Percentiles rank a stretch among this genome's conserved stretches.
Conservation (phyloP, 164 flowering plant species). For the Protea cynaroides region DNA sequence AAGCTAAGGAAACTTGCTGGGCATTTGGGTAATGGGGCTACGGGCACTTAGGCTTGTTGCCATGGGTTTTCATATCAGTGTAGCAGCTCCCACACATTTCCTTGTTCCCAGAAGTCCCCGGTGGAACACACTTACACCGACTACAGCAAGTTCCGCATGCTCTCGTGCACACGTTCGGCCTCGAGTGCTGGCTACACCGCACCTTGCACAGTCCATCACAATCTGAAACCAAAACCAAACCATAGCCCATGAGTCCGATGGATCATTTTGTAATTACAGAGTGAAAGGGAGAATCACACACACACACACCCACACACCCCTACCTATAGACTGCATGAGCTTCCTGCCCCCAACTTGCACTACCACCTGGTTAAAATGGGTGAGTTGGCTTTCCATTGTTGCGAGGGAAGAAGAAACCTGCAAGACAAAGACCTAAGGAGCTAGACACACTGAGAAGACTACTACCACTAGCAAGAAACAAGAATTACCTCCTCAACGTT, state of each 20-base stretch:
- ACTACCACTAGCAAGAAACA: not conserved
- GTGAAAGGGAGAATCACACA: not conserved
- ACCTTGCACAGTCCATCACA: constrained; percentile 17
- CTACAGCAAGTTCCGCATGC: constrained; percentile 24
- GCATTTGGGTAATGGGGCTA: not conserved
- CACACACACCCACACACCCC: too few relatives aligned
- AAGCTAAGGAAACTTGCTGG: too few relatives aligned
- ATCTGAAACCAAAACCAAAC: constrained; percentile 6
- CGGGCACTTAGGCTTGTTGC: constrained; percentile 25
- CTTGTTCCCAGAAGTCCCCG: constrained; percentile 24
- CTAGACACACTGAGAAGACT: not conserved
- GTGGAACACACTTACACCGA: constrained; percentile 29
- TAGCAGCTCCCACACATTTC: constrained; percentile 23
- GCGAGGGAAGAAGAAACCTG: not conserved
- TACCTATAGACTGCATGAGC: constrained; percentile 13
- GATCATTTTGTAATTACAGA: not conserved
- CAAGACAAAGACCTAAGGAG: not conserved
- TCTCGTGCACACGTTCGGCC: constrained; percentile 21
- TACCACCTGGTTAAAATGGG: not conserved
- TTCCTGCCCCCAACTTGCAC: constrained; percentile 5
- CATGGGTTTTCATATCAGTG: constrained; percentile 27
- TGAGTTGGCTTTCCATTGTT: not conserved
- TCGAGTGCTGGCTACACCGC: constrained; percentile 24
- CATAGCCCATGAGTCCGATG: too few relatives aligned
- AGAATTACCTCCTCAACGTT: constrained; percentile 10